These are phyloP conservation scores for Xylariaceae sp. DNA, from an alignment of 2,329 filamentous ascomycete species.

Conservation along the genomic window DNA sequence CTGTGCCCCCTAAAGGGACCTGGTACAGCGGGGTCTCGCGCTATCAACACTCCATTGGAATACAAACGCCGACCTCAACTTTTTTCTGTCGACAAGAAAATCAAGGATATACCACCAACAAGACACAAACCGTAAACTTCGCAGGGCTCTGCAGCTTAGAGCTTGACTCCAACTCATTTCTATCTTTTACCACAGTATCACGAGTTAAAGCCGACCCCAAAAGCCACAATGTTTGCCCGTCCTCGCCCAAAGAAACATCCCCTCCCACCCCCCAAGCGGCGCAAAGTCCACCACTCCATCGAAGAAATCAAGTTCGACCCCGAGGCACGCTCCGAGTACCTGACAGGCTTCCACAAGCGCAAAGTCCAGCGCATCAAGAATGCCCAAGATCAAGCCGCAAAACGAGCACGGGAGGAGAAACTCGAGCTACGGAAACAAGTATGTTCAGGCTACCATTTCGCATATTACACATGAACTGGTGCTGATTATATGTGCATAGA, in stretches of 20 bases:
- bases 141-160: neutral
- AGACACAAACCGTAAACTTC: neutral
- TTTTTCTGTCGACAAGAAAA: neutral
- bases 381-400: slow-evolving; percentile 76
- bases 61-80: neutral
- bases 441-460: slow-evolving; percentile 21
- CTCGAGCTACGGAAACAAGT: slow-evolving; percentile 74
- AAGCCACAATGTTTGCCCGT: slow-evolving; percentile 46
- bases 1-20: slow-evolving; percentile 2
- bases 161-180: neutral
- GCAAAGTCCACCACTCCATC: slow-evolving; percentile 56
- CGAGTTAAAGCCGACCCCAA: slow-evolving; percentile 2
- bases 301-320: slow-evolving; percentile 86
- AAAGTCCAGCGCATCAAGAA: slow-evolving; percentile 80
- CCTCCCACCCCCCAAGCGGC: slow-evolving; percentile 60
- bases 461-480: neutral
- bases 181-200: neutral
- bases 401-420: slow-evolving; percentile 73
- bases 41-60: neutral
- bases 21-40: slow-evolving; percentile 6
- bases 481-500: slow-evolving; percentile 42
- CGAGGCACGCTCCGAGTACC: slow-evolving; percentile 74
- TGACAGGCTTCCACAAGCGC: slow-evolving; percentile 96
- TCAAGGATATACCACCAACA: neutral
- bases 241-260: slow-evolving; percentile 59